Base-by-base conservation (phyloP, 2,329 filamentous ascomycete genomes). In the Chrysosporium queenslandicum region DNA sequence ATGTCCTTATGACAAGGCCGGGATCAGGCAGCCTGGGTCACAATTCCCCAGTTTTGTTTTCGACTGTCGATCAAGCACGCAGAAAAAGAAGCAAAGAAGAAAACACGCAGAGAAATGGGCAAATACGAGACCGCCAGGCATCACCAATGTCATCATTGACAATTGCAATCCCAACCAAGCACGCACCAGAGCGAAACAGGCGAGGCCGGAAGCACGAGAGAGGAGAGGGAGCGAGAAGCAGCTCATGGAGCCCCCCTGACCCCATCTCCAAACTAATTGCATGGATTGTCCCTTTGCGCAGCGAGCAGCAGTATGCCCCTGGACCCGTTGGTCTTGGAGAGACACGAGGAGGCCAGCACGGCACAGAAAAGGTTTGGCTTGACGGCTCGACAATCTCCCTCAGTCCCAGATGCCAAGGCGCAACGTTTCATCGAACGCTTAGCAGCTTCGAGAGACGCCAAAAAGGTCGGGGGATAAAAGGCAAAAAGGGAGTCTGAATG, bases 381-480 rank as follows among this genome's bases (percentile, higher is more conserved):
- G 25, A 30, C 25, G 21, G 25, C 36, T 49, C 23, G n/a, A 30
- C 20, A 32, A 27, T 5, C n/a, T 32, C 46, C 37, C 18, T 6
- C 11, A 5, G 5, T 20, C 40, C 34, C 36, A 41, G 7, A 14
- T 42, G 47, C 47, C 47, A 50, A 50, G 47, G 16, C 47, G 47
- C 47, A 50, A 34, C 47, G 47, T 50, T 50, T 50, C 47, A 50
- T 50, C 37, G 47, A n/a, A 11, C 25, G 27, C 21, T 18, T 5
- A 34, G 27, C 20, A 32, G 37, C 47, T n/a, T 32, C 25, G 25
- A 32, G n/a, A 49, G 21, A 12, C 39, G 39, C 20, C 8, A 5
- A 20, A 7, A 20, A 5, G 20, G 16, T n/a, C n/a, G n/a, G n/a
- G n/a, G n/a, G n/a, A n/a, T n/a, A n/a, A n/a, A n/a, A n/a, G n/a